A percentile compares a stretch with the other conserved stretches of the same genome.
Conservation (phyloP, 2,329 filamentous ascomycete species). For the Penicillium sp. region DNA sequence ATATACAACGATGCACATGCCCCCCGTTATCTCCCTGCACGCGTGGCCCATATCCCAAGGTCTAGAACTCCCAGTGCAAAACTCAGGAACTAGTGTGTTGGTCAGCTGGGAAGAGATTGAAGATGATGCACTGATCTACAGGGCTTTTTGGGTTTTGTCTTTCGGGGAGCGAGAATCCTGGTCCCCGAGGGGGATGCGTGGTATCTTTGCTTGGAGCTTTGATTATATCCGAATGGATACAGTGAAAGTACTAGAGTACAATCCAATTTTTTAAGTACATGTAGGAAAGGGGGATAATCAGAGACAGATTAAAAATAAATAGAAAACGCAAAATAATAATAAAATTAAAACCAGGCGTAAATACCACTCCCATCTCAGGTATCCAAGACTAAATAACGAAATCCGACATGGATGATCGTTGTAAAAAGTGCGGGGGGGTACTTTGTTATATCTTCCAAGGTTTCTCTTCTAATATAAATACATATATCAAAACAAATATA, state of each 20-base stretch:
- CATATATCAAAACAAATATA: background rate
- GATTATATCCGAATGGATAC: background rate
- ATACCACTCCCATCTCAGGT: background rate
- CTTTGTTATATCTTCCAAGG: background rate
- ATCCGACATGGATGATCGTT: background rate
- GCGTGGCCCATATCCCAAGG: slow-evolving; percentile 14
- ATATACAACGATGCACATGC: slow-evolving; percentile 4
- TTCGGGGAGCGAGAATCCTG: slow-evolving; percentile 13
- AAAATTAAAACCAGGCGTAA: background rate
- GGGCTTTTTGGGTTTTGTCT: background rate
- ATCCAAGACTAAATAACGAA: background rate
- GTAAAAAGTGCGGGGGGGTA: slow-evolving; percentile 8
- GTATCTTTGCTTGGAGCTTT: slow-evolving; percentile 1
- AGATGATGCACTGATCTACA: slow-evolving; percentile 22
- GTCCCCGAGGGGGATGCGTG: slow-evolving; percentile 15
- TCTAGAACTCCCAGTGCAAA: slow-evolving; percentile 11
- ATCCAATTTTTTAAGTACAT: background rate
- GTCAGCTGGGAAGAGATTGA: background rate
- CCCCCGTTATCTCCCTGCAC: background rate
- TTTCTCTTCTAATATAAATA: background rate
- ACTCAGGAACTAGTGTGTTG: background rate
- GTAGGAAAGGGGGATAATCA: background rate
- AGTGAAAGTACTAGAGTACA: slow-evolving; percentile 1
- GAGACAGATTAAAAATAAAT: background rate
- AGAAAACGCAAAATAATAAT: background rate